phyloP scores from a whole-genome alignment of 768 basidiomycete genomes.

The Boletus rubropictus region DNA sequence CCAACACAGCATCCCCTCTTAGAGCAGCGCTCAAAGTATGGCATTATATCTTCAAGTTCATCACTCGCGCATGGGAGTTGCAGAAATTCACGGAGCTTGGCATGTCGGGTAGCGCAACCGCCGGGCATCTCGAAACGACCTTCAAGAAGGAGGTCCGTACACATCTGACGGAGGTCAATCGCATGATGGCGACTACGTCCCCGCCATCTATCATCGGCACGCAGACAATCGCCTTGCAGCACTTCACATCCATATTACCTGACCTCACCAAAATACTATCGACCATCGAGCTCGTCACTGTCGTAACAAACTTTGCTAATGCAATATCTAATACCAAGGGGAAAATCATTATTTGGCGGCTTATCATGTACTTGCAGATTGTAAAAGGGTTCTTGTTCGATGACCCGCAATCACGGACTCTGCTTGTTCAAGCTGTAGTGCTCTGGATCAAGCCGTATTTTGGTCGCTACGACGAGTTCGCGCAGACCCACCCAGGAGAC shows the following conservation, averaged over 20 bases:
- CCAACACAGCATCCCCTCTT: slow-evolving; percentile 69
- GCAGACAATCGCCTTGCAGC: slow-evolving; percentile 88
- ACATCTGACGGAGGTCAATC: slow-evolving; percentile 75
- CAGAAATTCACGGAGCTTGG: slow-evolving; percentile 79
- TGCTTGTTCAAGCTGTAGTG: slow-evolving; percentile 81
- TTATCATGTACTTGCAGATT: slow-evolving; percentile 90
- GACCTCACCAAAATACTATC: slow-evolving; percentile 78
- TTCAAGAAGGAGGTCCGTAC: slow-evolving; percentile 81
- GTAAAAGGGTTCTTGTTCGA: slow-evolving; percentile 87
- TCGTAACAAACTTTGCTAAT: slow-evolving; percentile 84
- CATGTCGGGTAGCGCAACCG: slow-evolving; percentile 74
- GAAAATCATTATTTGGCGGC: slow-evolving; percentile 87
- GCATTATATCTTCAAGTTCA: slow-evolving; percentile 95
- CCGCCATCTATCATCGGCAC: slow-evolving; percentile 92
- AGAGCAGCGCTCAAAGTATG: slow-evolving; percentile 92
- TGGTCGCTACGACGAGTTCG: slow-evolving; percentile 83
- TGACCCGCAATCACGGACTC: slow-evolving; percentile 65
- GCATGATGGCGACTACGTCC: slow-evolving; percentile 77
- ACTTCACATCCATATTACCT: slow-evolving; percentile 88
- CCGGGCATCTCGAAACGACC: slow-evolving; percentile 75
- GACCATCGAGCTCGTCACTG: slow-evolving; percentile 77
- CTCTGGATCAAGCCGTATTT: slow-evolving; percentile 96
- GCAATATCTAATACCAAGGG: slow-evolving; percentile 73
- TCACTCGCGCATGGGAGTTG: slow-evolving; percentile 81
- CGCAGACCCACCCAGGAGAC: slow-evolving; percentile 58